A percentile compares a stretch with the other conserved stretches of the same genome.
phyloP scores from a whole-genome alignment of 1,284 basidiomycete genomes.

The Hemileia vastatrix region DNA sequence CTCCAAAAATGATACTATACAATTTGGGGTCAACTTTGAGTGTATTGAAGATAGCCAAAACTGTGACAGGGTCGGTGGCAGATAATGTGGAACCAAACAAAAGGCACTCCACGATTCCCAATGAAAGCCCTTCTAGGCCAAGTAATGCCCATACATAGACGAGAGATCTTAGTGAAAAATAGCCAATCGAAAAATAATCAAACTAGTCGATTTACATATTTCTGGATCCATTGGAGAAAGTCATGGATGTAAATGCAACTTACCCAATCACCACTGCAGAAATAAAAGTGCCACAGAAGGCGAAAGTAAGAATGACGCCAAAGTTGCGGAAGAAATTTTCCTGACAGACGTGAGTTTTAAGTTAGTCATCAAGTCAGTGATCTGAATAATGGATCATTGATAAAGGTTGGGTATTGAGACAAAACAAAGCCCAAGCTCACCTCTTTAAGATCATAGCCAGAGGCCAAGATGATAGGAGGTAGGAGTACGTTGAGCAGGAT shows the following conservation, averaged over 20 bases:
- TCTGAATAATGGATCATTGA: background rate
- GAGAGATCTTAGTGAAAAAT: conserved; percentile 57
- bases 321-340: conserved; percentile 81
- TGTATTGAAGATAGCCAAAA: conserved; percentile 96
- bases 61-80: conserved; percentile 96
- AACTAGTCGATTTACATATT: background rate
- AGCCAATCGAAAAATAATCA: background rate
- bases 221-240: background rate
- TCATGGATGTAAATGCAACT: conserved; percentile 41
- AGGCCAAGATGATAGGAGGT: conserved; percentile 96
- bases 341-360: conserved; percentile 47
- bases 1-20: conserved; percentile 96
- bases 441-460: conserved; percentile 94
- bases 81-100: conserved; percentile 93
- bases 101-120: conserved; percentile 80
- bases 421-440: conserved; percentile 46
- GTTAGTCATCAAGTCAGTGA: conserved; percentile 11
- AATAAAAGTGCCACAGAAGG: conserved; percentile 92
- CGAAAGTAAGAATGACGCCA: conserved; percentile 72
- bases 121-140: conserved; percentile 70
- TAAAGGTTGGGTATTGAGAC: conserved; percentile 1
- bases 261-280: conserved; percentile 92
- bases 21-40: conserved; percentile 98
- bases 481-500: conserved; percentile 95
- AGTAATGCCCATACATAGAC: conserved; percentile 91